A percentile compares a stretch with the other conserved stretches of the same genome.
Conservation (phyloP, 805 yeast species). For the Cyberlindnera maritima region DNA sequence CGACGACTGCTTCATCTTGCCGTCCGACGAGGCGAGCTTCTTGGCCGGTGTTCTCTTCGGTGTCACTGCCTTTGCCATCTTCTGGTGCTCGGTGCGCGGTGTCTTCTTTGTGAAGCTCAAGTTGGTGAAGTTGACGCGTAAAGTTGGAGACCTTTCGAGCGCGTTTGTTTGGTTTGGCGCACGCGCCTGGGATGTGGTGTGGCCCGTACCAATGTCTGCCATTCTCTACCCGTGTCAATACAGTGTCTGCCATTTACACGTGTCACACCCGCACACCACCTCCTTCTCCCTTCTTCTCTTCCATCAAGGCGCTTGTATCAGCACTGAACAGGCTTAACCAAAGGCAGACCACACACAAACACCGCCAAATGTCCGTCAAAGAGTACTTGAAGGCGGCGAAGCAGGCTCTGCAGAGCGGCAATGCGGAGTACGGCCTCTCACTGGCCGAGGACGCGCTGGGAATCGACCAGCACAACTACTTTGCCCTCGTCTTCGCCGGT, state of each 20-base stretch:
- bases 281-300: neutral
- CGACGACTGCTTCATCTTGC: slow-evolving; percentile 20
- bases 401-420: slow-evolving; percentile 48
- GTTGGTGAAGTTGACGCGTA: no score
- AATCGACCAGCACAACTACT: slow-evolving; percentile 54
- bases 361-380: slow-evolving; percentile 32
- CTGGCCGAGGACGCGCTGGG: slow-evolving; percentile 53
- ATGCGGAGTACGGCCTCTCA: slow-evolving; percentile 61
- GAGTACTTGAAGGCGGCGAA: slow-evolving; percentile 47
- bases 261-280: neutral
- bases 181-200: neutral
- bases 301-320: no score
- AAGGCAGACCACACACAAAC: neutral
- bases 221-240: neutral
- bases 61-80: slow-evolving; percentile 10
- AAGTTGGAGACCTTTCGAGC: no score
- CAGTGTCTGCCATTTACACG: no score
- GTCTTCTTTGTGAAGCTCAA: neutral
- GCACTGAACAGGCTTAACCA: no score
- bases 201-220: neutral
- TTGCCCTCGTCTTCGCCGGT: slow-evolving; percentile 70
- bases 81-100: neutral
- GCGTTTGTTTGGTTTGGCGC: neutral
- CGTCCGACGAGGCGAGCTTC: slow-evolving; percentile 8
- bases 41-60: slow-evolving; percentile 15